These are phyloP conservation scores for Penicillium sumatraense DNA, from an alignment of 2,329 filamentous ascomycete species.

Conservation along the genomic window DNA sequence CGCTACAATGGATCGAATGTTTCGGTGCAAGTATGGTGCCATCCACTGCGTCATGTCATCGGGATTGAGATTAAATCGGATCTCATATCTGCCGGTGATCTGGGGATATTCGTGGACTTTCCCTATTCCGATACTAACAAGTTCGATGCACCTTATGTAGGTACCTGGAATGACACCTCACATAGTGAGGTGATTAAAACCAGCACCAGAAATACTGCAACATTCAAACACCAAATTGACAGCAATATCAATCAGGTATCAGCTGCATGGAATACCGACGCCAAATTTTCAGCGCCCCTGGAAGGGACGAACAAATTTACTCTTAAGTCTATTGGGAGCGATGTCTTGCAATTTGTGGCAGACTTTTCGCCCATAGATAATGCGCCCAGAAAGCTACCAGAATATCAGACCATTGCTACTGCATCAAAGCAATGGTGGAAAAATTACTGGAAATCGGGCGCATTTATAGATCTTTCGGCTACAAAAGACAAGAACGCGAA, in stretches of 20 bases:
- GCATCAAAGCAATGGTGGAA: constrained; percentile 52
- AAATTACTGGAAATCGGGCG: constrained; percentile 56
- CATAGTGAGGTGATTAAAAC: constrained; percentile 31
- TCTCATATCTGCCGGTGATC: constrained; percentile 41
- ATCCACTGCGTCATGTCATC: not conserved
- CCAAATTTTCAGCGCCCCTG: not conserved
- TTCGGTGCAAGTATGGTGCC: constrained; percentile 6
- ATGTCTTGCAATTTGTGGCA: constrained; percentile 1
- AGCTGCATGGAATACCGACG: not conserved
- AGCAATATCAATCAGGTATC: not conserved
- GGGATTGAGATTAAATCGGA: constrained; percentile 41
- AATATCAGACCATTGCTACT: not conserved
- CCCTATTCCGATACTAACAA: constrained; percentile 56
- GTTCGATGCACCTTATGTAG: constrained; percentile 61
- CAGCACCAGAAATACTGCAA: not conserved
- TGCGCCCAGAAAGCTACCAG: not conserved
- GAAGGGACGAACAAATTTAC: constrained; percentile 3
- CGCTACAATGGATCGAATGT: constrained; percentile 6
- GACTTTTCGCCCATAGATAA: not conserved
- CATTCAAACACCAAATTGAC: constrained; percentile 7
- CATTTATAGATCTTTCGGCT: constrained; percentile 56
- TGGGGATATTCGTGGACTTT: constrained; percentile 59
- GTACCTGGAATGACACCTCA: constrained; percentile 52
- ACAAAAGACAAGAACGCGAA: constrained; percentile 47
- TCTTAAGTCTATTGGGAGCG: not conserved